Evolutionary conservation across 2,329 filamentous ascomycete species (phyloP).

Genomic region (Neoascochyta sp.): DNA sequence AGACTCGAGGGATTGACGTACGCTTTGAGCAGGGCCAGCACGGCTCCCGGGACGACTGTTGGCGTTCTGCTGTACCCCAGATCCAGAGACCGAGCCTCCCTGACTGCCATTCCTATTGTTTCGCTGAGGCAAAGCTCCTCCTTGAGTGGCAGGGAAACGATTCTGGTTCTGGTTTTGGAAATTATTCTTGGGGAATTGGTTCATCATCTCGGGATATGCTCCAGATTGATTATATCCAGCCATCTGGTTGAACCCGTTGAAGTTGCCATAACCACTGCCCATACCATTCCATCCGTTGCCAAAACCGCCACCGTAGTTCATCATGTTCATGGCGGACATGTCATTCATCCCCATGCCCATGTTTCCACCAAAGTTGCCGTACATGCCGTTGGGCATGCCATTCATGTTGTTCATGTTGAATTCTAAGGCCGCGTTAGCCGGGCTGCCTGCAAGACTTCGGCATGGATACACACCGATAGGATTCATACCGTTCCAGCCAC

Average conservation of each 20-base stretch:
- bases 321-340: constrained; percentile 62
- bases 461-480: constrained; percentile 66
- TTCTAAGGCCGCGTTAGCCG: constrained; percentile 19
- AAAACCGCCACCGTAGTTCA: constrained; percentile 68
- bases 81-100: constrained; percentile 27
- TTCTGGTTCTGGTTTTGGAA: constrained; percentile 65
- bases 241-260: constrained; percentile 49
- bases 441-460: constrained; percentile 7
- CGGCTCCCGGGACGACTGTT: constrained; percentile 32
- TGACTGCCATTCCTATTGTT: constrained; percentile 43
- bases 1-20: constrained; percentile 27
- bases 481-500: constrained; percentile 66
- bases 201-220: constrained; percentile 47
- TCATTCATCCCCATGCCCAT: constrained; percentile 72
- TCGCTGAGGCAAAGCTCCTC: constrained; percentile 49
- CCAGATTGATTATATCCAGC: constrained; percentile 54
- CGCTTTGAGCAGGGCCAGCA: constrained; percentile 27
- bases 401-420: constrained; percentile 63
- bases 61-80: constrained; percentile 20
- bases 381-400: constrained; percentile 82
- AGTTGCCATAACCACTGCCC: constrained; percentile 65
- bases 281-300: constrained; percentile 63
- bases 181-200: constrained; percentile 59
- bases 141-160: constrained; percentile 70
- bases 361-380: constrained; percentile 67